Base-by-base conservation (phyloP, 331 rosid genomes). In the Pyrus hybrid region DNA sequence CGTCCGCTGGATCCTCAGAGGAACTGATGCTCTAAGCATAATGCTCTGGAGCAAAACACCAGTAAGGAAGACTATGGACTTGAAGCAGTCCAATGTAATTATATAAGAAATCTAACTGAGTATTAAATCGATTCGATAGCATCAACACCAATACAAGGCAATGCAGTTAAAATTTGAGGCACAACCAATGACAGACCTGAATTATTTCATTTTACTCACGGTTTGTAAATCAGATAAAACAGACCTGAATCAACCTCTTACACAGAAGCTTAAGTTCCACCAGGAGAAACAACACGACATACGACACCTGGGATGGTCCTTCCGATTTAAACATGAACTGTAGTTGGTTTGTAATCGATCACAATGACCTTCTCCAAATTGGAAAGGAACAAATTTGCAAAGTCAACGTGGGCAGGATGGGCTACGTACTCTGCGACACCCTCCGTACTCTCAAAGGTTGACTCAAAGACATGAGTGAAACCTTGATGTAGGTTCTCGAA, bases 391-490 rank as follows among this genome's bases (percentile, higher is more conserved):
- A 25, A 0, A 62, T 74, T 89, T 71, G 93, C 93, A 67, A 13
- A 91, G 30, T 93, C 96, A 70, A 84, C 91, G 32, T 92, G 97
- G 4, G 47, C 77, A 61, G 96, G 90, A 81, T 92, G 96, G 73
- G 82, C 87, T 56, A 79, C 64, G 76, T 91, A 93, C 85, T 88
- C 93, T 47, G 96, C 92, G 73, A 93, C 37, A 17, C 81, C 96
- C 67, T 91, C 90, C 2, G 80, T 79, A 62, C 91, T 91, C 87
- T 91, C 95, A 64, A 93, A 93, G 60, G 89, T 89, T n/a, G 98
- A 89, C 81, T 91, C 98, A 53, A 91, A 93, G 8, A 91, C 73
- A 81, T 93, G 97, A 77, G 98, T 91, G 80, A 81, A 91, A 71
- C 98, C 98, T 75, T 91, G 91, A 82, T 93, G 96, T 82, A 86